Conservation (phyloP, 177 flowering plant genomes). For the Vitis hybrid region DNA sequence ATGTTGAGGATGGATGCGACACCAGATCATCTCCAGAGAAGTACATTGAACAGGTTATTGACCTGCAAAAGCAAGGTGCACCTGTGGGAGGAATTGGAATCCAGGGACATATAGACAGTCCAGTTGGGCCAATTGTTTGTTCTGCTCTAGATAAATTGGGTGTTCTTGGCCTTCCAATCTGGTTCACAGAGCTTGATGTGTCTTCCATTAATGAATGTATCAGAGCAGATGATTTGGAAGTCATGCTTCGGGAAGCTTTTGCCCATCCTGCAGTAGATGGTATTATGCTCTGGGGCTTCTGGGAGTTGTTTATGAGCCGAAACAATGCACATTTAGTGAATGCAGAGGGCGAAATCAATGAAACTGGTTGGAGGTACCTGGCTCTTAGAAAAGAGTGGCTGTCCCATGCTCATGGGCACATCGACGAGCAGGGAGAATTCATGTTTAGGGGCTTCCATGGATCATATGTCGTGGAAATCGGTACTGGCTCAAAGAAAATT, state of each 20-base stretch:
- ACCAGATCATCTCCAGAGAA: constrained; percentile 72
- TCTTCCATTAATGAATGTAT: constrained; percentile 53
- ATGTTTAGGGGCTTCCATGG: constrained; percentile 86
- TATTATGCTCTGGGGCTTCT: constrained; percentile 59
- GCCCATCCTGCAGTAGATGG: constrained; percentile 98
- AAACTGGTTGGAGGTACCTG: constrained; percentile 70
- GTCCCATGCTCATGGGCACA: constrained; percentile 55
- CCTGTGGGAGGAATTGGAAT: constrained; percentile 91
- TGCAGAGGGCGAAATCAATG: constrained; percentile 87
- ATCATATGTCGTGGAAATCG: constrained; percentile 52
- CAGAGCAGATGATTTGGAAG: constrained; percentile 54
- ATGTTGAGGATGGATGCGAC: constrained; percentile 87
- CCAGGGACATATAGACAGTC: constrained; percentile 91
- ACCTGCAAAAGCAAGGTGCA: constrained; percentile 81
- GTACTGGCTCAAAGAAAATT: constrained; percentile 29
- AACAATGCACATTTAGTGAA: constrained; percentile 70
- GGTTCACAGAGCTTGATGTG: constrained; percentile 96
- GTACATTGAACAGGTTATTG: constrained; percentile 76
- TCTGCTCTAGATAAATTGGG: constrained; percentile 79
- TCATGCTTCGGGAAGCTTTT: constrained; percentile 84
- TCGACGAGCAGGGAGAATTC: constrained; percentile 60
- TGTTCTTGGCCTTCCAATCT: constrained; percentile 86
- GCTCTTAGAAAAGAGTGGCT: constrained; percentile 76
- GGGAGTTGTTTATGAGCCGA: constrained; percentile 58
- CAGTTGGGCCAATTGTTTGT: constrained; percentile 74